Evolutionary conservation across 1,284 basidiomycete genomes (phyloP).

Genomic region (Coniferiporia weirii): DNA sequence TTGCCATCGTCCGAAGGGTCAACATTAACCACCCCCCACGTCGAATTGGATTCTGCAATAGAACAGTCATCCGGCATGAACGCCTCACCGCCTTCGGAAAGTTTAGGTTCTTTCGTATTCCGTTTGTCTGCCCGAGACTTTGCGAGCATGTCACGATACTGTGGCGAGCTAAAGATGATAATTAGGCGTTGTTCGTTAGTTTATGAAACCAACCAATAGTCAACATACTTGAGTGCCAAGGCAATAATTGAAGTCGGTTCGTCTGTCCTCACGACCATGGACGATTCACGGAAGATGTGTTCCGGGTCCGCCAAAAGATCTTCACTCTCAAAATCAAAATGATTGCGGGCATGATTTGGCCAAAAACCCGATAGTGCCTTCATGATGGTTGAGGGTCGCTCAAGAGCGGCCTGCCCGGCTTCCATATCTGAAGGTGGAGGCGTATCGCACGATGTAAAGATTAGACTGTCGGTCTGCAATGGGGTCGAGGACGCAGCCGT

Average conservation of each 20-base stretch:
- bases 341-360: constrained; percentile 50
- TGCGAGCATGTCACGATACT: constrained; percentile 81
- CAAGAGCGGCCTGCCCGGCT: constrained; percentile 42
- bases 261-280: constrained; percentile 93
- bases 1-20: constrained; percentile 59
- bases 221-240: constrained; percentile 80
- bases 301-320: constrained; percentile 74
- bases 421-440: constrained; percentile 57
- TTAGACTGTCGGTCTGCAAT: constrained; percentile 5
- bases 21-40: constrained; percentile 83
- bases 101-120: constrained; percentile 57
- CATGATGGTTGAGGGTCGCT: constrained; percentile 69
- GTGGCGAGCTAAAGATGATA: constrained; percentile 58
- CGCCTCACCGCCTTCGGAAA: constrained; percentile 65
- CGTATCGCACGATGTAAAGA: constrained; percentile 38
- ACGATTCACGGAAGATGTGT: constrained; percentile 92
- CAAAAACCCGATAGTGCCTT: constrained; percentile 85
- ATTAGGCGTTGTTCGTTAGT: constrained; percentile 4
- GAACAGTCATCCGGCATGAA: constrained; percentile 86
- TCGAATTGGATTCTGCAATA: constrained; percentile 73
- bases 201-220: background rate
- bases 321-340: constrained; percentile 49
- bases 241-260: constrained; percentile 99
- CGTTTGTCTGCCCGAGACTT: constrained; percentile 71
- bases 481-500: constrained; percentile 11